A percentile compares a stretch with the other conserved stretches of the same genome.
Evolutionary conservation across 768 basidiomycete genomes (phyloP).

Genomic region (Pulveroboletus sp.): DNA sequence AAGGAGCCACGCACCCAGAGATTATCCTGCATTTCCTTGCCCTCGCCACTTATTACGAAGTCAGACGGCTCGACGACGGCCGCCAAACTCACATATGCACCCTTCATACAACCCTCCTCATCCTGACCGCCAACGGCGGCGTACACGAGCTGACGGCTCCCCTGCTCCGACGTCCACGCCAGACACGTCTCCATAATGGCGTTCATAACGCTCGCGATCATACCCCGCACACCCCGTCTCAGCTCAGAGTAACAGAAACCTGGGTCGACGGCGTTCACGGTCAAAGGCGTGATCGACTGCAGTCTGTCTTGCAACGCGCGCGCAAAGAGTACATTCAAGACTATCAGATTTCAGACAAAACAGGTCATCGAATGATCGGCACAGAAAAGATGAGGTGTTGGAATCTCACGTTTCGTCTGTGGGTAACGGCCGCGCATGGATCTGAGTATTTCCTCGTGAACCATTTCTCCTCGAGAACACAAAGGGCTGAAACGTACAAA

Average conservation of each 20-base stretch:
- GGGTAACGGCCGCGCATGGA: conserved; percentile 20
- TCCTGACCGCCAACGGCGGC: conserved; percentile 26
- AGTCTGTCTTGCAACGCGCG: conserved; percentile 26
- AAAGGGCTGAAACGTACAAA: conserved; percentile 7
- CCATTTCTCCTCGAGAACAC: background rate
- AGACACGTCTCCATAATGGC: conserved; percentile 9
- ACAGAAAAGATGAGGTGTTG: background rate
- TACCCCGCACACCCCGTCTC: conserved; percentile 2
- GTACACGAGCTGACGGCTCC: conserved; percentile 35
- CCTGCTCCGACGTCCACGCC: conserved; percentile 28
- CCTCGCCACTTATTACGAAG: conserved; percentile 31
- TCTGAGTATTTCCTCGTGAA: conserved; percentile 4
- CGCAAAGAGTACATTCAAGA: conserved; percentile 31
- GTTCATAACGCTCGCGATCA: background rate
- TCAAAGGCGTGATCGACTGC: conserved; percentile 19
- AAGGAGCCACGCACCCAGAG: conserved; percentile 32
- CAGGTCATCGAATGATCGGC: background rate
- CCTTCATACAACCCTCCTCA: conserved; percentile 21
- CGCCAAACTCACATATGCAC: conserved; percentile 13
- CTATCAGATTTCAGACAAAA: conserved; percentile 3
- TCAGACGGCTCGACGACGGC: conserved; percentile 29
- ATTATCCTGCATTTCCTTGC: conserved; percentile 25
- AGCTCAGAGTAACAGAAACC: conserved; percentile 32
- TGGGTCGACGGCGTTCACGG: conserved; percentile 25
- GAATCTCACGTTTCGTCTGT: conserved; percentile 26